Evolutionary conservation across 1,284 basidiomycete species (phyloP).

Genomic region (Phylloporus gajari): DNA sequence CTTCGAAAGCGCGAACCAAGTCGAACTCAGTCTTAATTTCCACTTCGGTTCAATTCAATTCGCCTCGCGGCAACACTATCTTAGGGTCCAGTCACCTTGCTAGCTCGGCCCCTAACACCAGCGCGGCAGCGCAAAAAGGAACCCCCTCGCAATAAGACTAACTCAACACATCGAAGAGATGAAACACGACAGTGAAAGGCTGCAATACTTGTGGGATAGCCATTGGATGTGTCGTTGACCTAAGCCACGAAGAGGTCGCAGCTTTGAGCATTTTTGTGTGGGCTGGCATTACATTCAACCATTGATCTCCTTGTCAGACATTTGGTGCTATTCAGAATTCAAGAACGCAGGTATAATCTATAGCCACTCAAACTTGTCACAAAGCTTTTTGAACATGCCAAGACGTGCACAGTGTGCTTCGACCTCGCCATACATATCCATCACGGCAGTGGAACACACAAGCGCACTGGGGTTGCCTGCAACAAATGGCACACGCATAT

Average conservation of each 20-base stretch:
- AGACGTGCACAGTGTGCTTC: slow-evolving; percentile 41
- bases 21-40: too few relatives aligned
- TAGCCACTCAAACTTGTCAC: slow-evolving; percentile 85
- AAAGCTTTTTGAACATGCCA: slow-evolving; percentile 62
- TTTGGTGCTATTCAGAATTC: slow-evolving; percentile 69
- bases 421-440: slow-evolving; percentile 71
- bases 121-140: too few relatives aligned
- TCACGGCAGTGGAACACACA: slow-evolving; percentile 53
- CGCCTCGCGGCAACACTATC: too few relatives aligned
- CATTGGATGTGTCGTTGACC: slow-evolving; percentile 58
- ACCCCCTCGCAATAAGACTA: too few relatives aligned
- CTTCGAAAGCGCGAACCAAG: too few relatives aligned
- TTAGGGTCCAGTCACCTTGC: too few relatives aligned
- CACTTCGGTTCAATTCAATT: too few relatives aligned
- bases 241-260: slow-evolving; percentile 60
- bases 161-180: slow-evolving; percentile 52
- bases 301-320: slow-evolving; percentile 48
- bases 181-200: slow-evolving; percentile 60
- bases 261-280: slow-evolving; percentile 48
- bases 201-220: slow-evolving; percentile 64
- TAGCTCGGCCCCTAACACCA: too few relatives aligned
- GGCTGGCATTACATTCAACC: too few relatives aligned
- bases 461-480: background rate
- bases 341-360: slow-evolving; percentile 68
- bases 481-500: slow-evolving; percentile 13